These are phyloP conservation scores for Vigna unguiculata DNA, from an alignment of 306 rosid species.

Conservation along the genomic window DNA sequence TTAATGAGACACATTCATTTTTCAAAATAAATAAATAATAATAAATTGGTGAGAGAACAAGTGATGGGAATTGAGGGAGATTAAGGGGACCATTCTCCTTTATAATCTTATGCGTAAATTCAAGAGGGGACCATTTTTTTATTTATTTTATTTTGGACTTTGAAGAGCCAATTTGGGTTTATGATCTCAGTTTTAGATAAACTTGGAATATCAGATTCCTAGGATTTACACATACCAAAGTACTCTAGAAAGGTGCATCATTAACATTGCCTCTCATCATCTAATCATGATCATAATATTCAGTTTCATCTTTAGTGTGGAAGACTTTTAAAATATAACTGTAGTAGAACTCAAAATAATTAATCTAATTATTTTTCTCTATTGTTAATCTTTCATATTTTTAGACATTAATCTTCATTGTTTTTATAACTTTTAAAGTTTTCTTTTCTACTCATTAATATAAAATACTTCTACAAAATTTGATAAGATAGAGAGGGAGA, in stretches of 20 bases:
- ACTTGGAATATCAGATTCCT: constrained; percentile 17
- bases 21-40: neutral
- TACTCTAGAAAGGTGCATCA: neutral
- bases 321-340: no score
- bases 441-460: no score
- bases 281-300: no score
- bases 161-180: neutral
- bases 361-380: no score
- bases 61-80: neutral
- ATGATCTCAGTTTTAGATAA: neutral
- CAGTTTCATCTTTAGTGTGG: no score
- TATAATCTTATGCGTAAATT: neutral
- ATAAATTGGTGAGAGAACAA: neutral
- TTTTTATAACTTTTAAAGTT: no score
- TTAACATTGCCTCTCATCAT: neutral
- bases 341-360: no score
- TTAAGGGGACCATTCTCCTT: constrained; percentile 52
- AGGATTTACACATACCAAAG: constrained; percentile 7
- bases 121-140: constrained; percentile 37
- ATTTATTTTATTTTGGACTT: neutral
- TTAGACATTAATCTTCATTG: no score
- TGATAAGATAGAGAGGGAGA: no score
- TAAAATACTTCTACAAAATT: no score
- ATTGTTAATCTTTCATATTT: no score
- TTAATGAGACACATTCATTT: constrained; percentile 63